phyloP scores from a whole-genome alignment of 306 rosid species.

The Vigna radiata region DNA sequence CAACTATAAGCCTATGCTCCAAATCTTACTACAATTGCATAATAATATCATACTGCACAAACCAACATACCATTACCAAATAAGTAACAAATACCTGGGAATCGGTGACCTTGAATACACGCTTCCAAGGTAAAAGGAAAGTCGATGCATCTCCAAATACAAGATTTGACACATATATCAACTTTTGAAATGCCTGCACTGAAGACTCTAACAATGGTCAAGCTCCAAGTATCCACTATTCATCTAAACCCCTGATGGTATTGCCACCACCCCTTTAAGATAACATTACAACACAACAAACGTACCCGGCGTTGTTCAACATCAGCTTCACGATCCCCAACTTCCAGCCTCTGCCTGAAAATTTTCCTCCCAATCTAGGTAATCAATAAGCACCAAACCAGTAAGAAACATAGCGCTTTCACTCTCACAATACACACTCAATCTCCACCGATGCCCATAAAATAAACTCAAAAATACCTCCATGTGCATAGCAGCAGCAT shows the following conservation, averaged over 20 bases:
- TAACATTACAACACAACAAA: conserved; percentile 39
- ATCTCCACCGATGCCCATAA: not conserved
- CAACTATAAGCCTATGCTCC: conserved; percentile 8
- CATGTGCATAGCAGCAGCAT: conserved; percentile 97
- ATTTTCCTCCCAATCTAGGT: conserved; percentile 83
- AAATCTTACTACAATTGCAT: conserved; percentile 1
- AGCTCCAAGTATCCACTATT: conserved; percentile 60
- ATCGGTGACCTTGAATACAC: conserved; percentile 86
- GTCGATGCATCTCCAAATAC: conserved; percentile 97
- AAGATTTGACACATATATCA: conserved; percentile 91
- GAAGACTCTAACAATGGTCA: conserved; percentile 81
- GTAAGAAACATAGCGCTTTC: conserved; percentile 34
- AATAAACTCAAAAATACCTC: conserved; percentile 63
- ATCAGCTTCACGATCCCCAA: conserved; percentile 87
- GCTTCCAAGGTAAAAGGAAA: conserved; percentile 99
- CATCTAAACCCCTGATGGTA: conserved; percentile 7
- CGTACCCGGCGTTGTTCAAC: conserved; percentile 94
- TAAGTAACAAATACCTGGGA: conserved; percentile 75
- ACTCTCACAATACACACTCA: conserved; percentile 33
- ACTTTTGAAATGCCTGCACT: conserved; percentile 99
- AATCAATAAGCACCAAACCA: conserved; percentile 47
- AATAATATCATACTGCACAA: conserved; percentile 1
- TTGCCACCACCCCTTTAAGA: conserved; percentile 6
- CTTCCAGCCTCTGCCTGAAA: conserved; percentile 94
- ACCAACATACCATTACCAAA: conserved; percentile 7